Evolutionary conservation across 257 asterid species (phyloP), one percentile per base, ranked within the genome.

Genomic region (Gynochthodes officinalis): DNA sequence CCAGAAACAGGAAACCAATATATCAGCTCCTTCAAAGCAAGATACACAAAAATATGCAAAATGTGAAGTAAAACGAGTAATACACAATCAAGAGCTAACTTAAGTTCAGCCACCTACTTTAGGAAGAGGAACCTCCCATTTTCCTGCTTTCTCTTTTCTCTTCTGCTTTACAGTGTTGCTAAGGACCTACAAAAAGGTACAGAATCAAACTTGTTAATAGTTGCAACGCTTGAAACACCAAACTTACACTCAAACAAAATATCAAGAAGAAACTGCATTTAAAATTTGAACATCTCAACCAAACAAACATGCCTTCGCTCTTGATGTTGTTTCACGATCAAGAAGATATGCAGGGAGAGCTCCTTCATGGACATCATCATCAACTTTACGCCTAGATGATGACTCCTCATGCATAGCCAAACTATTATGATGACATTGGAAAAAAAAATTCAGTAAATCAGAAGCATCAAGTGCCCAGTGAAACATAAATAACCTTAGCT

Each of bases 81-180:
- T 15, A 30, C 66, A 60, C 2, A 30, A 0, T 40, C 18, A 46
- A 27, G 14, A 48, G 28, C 10, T 43, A 21, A 6, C 33, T 30
- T 12, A 18, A 64, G 21, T 42, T 33, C 14, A 23, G 62, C 43
- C 39, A 50, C 72, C 23, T 82, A 94, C 99, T 98, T 95, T 95
- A 42, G 99, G 99, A 35, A 95, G 84, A 77, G 98, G 99, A 70
- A 95, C 99, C 69, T 91, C 98, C 99, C 99, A 95, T 82, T 90
- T 91, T 60, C 99, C 99, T 50, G 99, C 99, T 79, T 87, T 95
- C 79, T 91, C 98, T 78, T 94, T 94, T 80, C 96, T 84, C 86
- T 95, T 95, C 76, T 95, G 99, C 84, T 95, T 95, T 55, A 95
- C 84, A 23, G 98, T 90, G 78, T 95, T 91, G 92, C 98, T 95